Conservation (phyloP, 495 filamentous ascomycete species). For the Daldinia childiae region DNA sequence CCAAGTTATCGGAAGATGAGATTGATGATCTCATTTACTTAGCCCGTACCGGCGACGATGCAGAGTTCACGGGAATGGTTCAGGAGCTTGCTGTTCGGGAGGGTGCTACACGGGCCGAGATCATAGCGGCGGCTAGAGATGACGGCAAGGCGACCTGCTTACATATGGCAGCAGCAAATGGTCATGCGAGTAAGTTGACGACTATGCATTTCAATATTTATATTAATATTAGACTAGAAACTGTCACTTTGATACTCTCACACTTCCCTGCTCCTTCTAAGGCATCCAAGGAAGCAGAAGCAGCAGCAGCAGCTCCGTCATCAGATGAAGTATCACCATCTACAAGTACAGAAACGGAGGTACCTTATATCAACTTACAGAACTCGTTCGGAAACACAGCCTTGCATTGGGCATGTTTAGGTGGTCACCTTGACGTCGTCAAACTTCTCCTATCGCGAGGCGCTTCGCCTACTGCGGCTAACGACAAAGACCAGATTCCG, state of each 20-base stretch:
- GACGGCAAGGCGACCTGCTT: slow-evolving; percentile 76
- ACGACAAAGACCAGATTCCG: slow-evolving; percentile 84
- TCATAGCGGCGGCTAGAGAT: slow-evolving; percentile 74
- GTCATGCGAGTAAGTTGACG: slow-evolving; percentile 70
- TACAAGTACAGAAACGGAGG: slow-evolving; percentile 42
- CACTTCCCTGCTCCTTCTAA: slow-evolving; percentile 47
- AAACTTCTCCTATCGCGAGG: slow-evolving; percentile 75
- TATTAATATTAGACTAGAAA: slow-evolving; percentile 46
- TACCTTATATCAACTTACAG: slow-evolving; percentile 67
- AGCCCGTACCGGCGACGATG: slow-evolving; percentile 76
- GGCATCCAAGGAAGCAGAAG: slow-evolving; percentile 8
- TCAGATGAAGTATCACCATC: slow-evolving; percentile 52
- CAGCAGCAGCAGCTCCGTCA: slow-evolving; percentile 52
- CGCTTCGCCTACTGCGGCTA: slow-evolving; percentile 76
- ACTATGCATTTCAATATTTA: not conserved
- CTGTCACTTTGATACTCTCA: slow-evolving; percentile 51
- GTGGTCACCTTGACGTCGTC: slow-evolving; percentile 83
- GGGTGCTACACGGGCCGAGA: slow-evolving; percentile 57
- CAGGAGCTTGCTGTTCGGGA: slow-evolving; percentile 66
- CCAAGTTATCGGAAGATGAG: slow-evolving; percentile 72
- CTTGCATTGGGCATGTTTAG: slow-evolving; percentile 90
- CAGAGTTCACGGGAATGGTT: slow-evolving; percentile 71
- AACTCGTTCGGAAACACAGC: slow-evolving; percentile 88
- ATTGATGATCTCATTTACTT: slow-evolving; percentile 90
- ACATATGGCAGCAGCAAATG: slow-evolving; percentile 92